Evolutionary conservation across 352 stramenopile genomes (phyloP), one percentile per base, ranked within the genome.

Genomic region (Globisporangium echinulatum): DNA sequence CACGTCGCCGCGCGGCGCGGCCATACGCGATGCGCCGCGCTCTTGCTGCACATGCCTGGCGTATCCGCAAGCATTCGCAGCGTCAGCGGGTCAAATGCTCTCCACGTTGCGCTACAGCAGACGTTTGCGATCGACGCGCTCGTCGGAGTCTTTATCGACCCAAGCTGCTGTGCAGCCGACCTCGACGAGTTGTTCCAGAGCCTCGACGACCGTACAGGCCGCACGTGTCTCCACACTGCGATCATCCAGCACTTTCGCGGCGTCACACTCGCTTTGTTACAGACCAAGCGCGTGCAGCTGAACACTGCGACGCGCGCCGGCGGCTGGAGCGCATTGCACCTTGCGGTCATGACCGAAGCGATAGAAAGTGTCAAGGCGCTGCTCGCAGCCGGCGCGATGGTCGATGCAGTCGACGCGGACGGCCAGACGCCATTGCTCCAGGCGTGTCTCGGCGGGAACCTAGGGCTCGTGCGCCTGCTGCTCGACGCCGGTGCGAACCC

Each of bases 121-220:
- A 76, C 71, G 5, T 92, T 92, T 49, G 72, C 87, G 54, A 80
- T 91, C 39, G 74, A 86, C 0, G 67, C 67, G 17, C 72, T 91
- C 5, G 57, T 87, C 2, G 46, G 72, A 0, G 58, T 64, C 7
- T 87, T 91, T 52, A 53, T 83, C 19, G 38, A 61, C 2, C 51
- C 66, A 25, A 36, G 47, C 36, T 13, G n/a, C 50, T 63, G 56
- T 3, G 63, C 58, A 17, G 49, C 19, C 0, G 15, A 49, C 38
- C 56, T 36, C 8, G 56, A 67, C n/a, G 59, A 71, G 2, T 71
- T 68, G 1, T 84, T 88, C 43, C 75, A 78, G 38, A 70, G 48
- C 40, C 25, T 79, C 0, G 77, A 92, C 33, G 70, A 80, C 42
- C 19, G 57, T 49, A 69, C 69, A 3, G 79, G 79, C 5, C 62